Percentiles rank a stretch among this genome's conserved stretches.
These are phyloP conservation scores for Clonostachys solani DNA, from an alignment of 2,329 filamentous ascomycete genomes.

Conservation along the genomic window DNA sequence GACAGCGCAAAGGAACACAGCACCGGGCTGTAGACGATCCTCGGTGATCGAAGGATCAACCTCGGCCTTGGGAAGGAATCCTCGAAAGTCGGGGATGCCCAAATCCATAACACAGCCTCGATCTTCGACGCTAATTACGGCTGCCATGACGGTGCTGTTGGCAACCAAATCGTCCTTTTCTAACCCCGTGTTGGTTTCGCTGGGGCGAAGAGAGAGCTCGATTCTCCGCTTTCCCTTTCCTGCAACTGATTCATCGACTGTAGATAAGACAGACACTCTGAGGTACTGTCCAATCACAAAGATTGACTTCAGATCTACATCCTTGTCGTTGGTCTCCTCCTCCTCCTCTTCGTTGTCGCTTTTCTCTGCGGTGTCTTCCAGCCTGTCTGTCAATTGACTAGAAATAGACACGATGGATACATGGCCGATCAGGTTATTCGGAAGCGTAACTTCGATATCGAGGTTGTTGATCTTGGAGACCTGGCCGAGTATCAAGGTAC, in stretches of 20 bases:
- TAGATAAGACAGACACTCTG: slow-evolving; percentile 77
- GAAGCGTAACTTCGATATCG: slow-evolving; percentile 76
- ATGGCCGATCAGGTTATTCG: slow-evolving; percentile 90
- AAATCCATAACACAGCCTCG: slow-evolving; percentile 93
- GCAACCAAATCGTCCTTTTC: slow-evolving; percentile 67
- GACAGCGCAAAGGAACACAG: slow-evolving; percentile 80
- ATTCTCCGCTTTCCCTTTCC: slow-evolving; percentile 75
- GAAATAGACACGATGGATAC: slow-evolving; percentile 92
- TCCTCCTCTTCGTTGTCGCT: slow-evolving; percentile 48
- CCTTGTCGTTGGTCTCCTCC: slow-evolving; percentile 47
- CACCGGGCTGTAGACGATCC: slow-evolving; percentile 71
- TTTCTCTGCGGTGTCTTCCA: slow-evolving; percentile 63
- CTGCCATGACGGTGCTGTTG: slow-evolving; percentile 79
- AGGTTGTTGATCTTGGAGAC: slow-evolving; percentile 76
- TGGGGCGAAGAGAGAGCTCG: slow-evolving; percentile 80
- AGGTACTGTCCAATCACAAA: slow-evolving; percentile 87
- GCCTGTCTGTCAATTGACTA: slow-evolving; percentile 67
- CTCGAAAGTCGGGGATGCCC: slow-evolving; percentile 68
- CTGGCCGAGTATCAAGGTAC: slow-evolving; percentile 84
- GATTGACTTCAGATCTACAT: slow-evolving; percentile 68
- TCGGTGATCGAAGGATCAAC: slow-evolving; percentile 61
- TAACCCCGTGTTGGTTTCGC: slow-evolving; percentile 73
- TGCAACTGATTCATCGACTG: slow-evolving; percentile 56
- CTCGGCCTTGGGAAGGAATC: slow-evolving; percentile 84
- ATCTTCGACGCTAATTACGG: slow-evolving; percentile 89